Percentiles rank a stretch among this genome's conserved stretches.
Conservation (phyloP, 2,329 filamentous ascomycete species). For the Magnaporthiopsis incrustans region DNA sequence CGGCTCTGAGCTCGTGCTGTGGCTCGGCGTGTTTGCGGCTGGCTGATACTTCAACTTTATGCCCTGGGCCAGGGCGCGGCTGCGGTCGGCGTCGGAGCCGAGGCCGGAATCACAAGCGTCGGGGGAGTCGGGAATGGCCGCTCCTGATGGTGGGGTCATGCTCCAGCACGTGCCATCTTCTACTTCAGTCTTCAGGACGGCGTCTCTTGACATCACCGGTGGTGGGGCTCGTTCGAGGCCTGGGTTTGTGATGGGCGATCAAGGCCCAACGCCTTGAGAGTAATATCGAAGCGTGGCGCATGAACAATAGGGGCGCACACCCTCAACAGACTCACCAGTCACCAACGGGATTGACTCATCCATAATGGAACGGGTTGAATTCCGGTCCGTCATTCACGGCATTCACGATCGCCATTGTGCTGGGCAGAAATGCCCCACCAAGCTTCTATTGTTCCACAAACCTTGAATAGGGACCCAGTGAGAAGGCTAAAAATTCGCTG, state of each 20-base stretch:
- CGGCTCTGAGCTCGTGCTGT: slow-evolving; percentile 55
- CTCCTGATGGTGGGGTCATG: neutral
- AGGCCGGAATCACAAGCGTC: neutral
- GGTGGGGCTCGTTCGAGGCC: neutral
- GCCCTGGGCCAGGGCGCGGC: slow-evolving; percentile 43
- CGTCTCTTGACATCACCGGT: neutral
- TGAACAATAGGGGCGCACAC: no score
- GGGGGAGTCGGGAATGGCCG: neutral
- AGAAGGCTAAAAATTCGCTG: no score
- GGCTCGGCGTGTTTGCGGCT: slow-evolving; percentile 58
- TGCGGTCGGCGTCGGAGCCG: slow-evolving; percentile 8
- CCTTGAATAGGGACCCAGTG: no score
- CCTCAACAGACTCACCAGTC: no score
- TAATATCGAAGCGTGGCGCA: neutral
- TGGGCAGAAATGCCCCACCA: no score
- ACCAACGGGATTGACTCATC: no score
- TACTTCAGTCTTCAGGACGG: slow-evolving; percentile 3
- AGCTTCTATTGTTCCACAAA: no score
- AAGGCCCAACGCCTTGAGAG: neutral
- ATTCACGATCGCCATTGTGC: no score
- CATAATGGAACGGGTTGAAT: no score
- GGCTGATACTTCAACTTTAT: slow-evolving; percentile 49
- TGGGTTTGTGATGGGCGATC: neutral
- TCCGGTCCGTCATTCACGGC: no score
- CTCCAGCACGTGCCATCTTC: slow-evolving; percentile 6